Evolutionary conservation across 192 early-diverging fungal species (phyloP).

Genomic region (Podila horticola): DNA sequence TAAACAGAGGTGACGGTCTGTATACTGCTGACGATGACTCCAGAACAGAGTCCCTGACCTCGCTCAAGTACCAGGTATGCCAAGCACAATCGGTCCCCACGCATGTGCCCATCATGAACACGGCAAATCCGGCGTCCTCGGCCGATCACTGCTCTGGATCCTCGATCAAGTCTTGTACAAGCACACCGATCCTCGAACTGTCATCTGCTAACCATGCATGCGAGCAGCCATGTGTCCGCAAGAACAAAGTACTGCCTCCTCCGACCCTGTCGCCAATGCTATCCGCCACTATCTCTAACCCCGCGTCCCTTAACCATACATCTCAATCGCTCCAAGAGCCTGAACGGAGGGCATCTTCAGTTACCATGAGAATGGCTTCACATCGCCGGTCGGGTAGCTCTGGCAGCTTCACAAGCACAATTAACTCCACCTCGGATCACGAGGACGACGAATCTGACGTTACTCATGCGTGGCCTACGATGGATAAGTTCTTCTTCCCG

Average conservation of each 20-base stretch:
- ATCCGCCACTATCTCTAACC: conserved; percentile 31
- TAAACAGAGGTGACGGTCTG: background rate
- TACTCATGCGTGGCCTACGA: conserved; percentile 38
- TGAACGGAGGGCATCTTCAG: too few relatives aligned
- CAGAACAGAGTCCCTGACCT: background rate
- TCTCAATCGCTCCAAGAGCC: background rate
- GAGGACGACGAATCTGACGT: background rate
- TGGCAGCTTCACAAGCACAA: too few relatives aligned
- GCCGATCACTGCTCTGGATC: too few relatives aligned
- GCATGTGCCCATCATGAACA: too few relatives aligned
- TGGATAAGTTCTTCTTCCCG: conserved; percentile 43
- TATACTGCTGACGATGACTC: background rate
- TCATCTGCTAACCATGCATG: conserved; percentile 4
- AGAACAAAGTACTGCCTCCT: conserved; percentile 43
- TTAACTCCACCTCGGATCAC: background rate
- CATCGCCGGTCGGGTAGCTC: too few relatives aligned
- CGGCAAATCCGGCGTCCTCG: too few relatives aligned
- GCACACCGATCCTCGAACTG: background rate
- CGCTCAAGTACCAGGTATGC: background rate
- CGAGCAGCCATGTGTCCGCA: conserved; percentile 35
- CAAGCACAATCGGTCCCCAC: too few relatives aligned
- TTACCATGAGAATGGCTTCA: too few relatives aligned
- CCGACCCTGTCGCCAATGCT: conserved; percentile 37
- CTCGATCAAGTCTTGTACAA: too few relatives aligned
- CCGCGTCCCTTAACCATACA: conserved; percentile 24